A percentile compares a stretch with the other conserved stretches of the same genome.
Evolutionary conservation across 192 early-diverging fungal genomes (phyloP).

Genomic region (Backusella liffmaniae): DNA sequence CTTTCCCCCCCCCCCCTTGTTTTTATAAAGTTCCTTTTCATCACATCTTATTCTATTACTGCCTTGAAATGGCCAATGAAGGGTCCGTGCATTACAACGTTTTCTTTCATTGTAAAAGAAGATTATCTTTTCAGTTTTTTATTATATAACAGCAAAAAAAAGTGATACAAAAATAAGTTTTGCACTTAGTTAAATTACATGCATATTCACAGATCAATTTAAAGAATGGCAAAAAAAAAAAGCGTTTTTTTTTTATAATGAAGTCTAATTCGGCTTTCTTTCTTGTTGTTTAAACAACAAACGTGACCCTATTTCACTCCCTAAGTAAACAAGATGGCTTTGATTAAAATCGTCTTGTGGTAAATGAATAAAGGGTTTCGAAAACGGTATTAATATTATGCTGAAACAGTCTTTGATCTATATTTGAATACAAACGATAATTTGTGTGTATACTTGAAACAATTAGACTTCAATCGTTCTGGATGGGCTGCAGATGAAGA

Average conservation of each 20-base stretch:
- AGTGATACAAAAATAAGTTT: not conserved
- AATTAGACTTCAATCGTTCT: slow-evolving; percentile 9
- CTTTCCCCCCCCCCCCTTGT: not conserved
- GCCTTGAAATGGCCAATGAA: not conserved
- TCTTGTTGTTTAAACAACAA: slow-evolving; percentile 1
- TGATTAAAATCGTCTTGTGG: not conserved
- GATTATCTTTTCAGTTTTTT: not conserved
- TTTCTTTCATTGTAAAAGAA: not conserved
- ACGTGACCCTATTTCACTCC: not conserved
- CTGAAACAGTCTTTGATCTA: slow-evolving; percentile 3
- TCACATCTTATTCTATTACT: not conserved
- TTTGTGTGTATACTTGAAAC: not conserved
- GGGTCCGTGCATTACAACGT: not conserved
- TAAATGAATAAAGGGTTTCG: not conserved
- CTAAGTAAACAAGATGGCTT: not conserved
- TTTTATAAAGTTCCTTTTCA: not conserved
- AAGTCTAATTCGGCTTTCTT: slow-evolving; percentile 2
- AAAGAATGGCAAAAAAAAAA: not conserved
- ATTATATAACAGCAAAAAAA: not conserved
- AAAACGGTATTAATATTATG: not conserved
- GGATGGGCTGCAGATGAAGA: not conserved
- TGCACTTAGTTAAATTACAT: not conserved
- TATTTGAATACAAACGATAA: not conserved
- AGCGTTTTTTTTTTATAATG: not conserved
- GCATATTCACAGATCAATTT: not conserved